phyloP scores from a whole-genome alignment of 1,284 basidiomycete genomes.

The Trichosporon ovoides region DNA sequence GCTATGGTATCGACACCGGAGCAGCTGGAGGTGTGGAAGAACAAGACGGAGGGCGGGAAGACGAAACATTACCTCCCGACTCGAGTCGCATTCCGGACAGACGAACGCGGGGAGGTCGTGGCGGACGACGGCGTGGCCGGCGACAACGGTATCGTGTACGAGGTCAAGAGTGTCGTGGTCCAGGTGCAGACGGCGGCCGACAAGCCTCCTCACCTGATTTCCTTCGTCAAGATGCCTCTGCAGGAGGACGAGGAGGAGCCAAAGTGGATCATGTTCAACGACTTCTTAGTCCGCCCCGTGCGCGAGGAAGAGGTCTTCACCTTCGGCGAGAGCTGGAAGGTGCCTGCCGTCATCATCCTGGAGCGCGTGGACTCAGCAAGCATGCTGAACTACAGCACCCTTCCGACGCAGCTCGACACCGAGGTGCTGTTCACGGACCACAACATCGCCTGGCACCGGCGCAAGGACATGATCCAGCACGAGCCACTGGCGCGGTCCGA shows the following conservation, averaged over 20 bases:
- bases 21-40: conserved; percentile 69
- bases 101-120: conserved; percentile 51
- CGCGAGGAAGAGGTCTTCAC: conserved; percentile 78
- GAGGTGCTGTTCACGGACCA: conserved; percentile 78
- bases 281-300: conserved; percentile 84
- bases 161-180: conserved; percentile 65
- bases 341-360: conserved; percentile 80
- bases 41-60: conserved; percentile 46
- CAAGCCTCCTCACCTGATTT: conserved; percentile 75
- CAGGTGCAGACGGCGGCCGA: conserved; percentile 70
- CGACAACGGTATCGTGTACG: conserved; percentile 56
- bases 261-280: conserved; percentile 94
- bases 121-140: conserved; percentile 49
- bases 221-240: conserved; percentile 71
- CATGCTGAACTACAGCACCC: conserved; percentile 59
- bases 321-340: conserved; percentile 90
- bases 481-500: conserved; percentile 67
- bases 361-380: conserved; percentile 65
- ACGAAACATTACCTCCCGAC: conserved; percentile 35
- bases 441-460: conserved; percentile 79
- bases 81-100: conserved; percentile 43
- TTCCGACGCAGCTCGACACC: conserved; percentile 66
- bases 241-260: conserved; percentile 54
- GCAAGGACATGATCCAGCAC: conserved; percentile 69
- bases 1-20: conserved; percentile 75